Evolutionary conservation across 2,329 filamentous ascomycete genomes (phyloP).

Genomic region (Hypoxylon sp.): DNA sequence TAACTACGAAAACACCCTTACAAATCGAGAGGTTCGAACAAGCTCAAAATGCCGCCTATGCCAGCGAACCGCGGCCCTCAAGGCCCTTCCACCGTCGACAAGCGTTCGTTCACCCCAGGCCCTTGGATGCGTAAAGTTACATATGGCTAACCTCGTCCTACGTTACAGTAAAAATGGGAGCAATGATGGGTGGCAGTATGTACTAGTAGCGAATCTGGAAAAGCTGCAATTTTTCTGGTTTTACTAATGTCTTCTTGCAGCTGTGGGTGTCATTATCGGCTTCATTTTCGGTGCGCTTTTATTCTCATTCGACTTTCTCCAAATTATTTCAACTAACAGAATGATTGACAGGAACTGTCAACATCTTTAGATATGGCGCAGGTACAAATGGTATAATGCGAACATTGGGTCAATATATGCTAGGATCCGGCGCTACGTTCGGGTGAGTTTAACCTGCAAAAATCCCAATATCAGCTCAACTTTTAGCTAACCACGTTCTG

Average conservation of each 20-base stretch:
- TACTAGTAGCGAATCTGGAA: conserved; percentile 45
- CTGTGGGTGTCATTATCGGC: conserved; percentile 95
- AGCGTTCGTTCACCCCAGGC: conserved; percentile 64
- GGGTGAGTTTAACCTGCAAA: conserved; percentile 72
- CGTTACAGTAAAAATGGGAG: conserved; percentile 91
- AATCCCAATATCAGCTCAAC: background rate
- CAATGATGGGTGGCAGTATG: conserved; percentile 98
- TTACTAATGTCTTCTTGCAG: conserved; percentile 63
- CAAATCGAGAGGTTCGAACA: conserved; percentile 1
- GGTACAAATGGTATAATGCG: conserved; percentile 94
- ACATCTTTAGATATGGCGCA: conserved; percentile 95
- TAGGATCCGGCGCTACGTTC: conserved; percentile 94
- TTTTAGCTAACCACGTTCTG: conserved; percentile 42
- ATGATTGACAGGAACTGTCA: conserved; percentile 79
- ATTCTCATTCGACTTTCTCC: background rate
- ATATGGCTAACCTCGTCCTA: conserved; percentile 53
- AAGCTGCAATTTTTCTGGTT: background rate
- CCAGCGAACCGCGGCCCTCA: conserved; percentile 66
- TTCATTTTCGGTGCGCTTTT: conserved; percentile 87
- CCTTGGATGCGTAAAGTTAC: background rate
- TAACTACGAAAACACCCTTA: background rate
- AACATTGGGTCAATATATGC: conserved; percentile 96
- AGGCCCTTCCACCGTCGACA: conserved; percentile 79
- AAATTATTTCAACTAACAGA: conserved; percentile 31
- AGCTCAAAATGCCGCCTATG: conserved; percentile 67